Evolutionary conservation across 805 yeast species (phyloP).

Genomic region (Komagataella ulmi): DNA sequence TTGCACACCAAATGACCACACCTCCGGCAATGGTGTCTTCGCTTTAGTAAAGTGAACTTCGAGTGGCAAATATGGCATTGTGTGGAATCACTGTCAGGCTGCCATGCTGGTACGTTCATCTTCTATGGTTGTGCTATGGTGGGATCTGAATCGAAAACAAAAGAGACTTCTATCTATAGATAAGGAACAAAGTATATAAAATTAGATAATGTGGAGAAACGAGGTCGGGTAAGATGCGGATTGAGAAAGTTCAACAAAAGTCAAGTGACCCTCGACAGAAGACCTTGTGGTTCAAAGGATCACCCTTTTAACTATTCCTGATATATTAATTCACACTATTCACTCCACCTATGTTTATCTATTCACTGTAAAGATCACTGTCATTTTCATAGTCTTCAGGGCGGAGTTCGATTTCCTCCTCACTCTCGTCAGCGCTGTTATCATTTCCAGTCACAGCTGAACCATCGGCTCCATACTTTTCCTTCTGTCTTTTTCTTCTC

Average conservation of each 20-base stretch:
- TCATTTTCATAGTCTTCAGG: constrained; percentile 32
- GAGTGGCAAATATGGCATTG: constrained; percentile 43
- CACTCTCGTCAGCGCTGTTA: constrained; percentile 16
- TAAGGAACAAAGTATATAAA: not conserved
- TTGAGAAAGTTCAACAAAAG: not conserved
- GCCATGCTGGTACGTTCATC: constrained; percentile 43
- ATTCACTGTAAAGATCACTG: constrained; percentile 31
- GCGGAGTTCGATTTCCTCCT: constrained; percentile 10
- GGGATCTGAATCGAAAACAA: not conserved
- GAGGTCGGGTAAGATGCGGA: not conserved
- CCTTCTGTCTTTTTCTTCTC: constrained; percentile 42
- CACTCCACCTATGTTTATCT: not conserved
- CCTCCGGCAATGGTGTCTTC: constrained; percentile 74
- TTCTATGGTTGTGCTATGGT: not conserved
- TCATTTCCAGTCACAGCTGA: constrained; percentile 13
- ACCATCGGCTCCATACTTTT: constrained; percentile 25
- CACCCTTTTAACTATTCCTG: not conserved
- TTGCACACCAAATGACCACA: constrained; percentile 78
- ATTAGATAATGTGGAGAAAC: not conserved
- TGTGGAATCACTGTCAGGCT: constrained; percentile 42
- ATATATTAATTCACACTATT: not conserved
- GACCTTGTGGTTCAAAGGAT: not conserved
- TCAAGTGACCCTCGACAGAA: not conserved
- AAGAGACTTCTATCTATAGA: not conserved
- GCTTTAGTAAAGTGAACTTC: constrained; percentile 42